Base-by-base conservation (phyloP, 2,329 filamentous ascomycete species). In the Venturiaceae sp. region DNA sequence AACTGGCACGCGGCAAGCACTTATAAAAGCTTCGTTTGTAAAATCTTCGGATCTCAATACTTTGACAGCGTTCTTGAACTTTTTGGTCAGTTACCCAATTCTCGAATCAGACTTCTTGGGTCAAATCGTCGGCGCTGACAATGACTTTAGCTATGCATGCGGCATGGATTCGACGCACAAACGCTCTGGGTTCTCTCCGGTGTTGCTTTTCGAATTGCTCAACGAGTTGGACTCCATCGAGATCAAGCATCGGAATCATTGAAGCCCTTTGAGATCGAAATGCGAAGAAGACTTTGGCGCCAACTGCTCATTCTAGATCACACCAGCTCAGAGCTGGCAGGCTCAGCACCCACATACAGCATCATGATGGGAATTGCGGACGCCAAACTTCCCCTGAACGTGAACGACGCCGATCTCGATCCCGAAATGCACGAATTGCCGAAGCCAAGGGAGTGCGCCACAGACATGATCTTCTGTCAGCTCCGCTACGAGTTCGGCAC, bases 11-110 rank as follows among this genome's bases (percentile, higher is more conserved):
- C 83, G 87, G 62, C 82, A 87, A 63, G 83, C 86, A 1, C 74
- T 90, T 21, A 75, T 85, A 36, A 85, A 85, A 62, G 84, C 83
- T 1, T 80, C 81, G 9, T 86, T 89, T 63, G 81, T 90, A 71
- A 79, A 83, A 30, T 82, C 82, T 13, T 81, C 82, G 1, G 85
- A 90, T 60, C 66, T 87, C 8, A 79, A 82, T 55, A 77, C 86
- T 3, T 70, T 90, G 26, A 86, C 90, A 69, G 86, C 85, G 1
- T 84, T 84, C 59, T 72, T 86, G 5, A 72, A 90, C 16, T 88
- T 86, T 63, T 74, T 88, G 59, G 83, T 87, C 75, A 21, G 39
- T 71, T n/a, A n/a, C 76, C n/a, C n/a, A n/a, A n/a, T n/a, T 64
- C 1, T 8, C 46, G 13, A 52, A 11, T 52, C 44, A 16, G n/a